Evolutionary conservation across 2,329 filamentous ascomycete genomes (phyloP).

Genomic region (Pseudopithomyces chartarum): DNA sequence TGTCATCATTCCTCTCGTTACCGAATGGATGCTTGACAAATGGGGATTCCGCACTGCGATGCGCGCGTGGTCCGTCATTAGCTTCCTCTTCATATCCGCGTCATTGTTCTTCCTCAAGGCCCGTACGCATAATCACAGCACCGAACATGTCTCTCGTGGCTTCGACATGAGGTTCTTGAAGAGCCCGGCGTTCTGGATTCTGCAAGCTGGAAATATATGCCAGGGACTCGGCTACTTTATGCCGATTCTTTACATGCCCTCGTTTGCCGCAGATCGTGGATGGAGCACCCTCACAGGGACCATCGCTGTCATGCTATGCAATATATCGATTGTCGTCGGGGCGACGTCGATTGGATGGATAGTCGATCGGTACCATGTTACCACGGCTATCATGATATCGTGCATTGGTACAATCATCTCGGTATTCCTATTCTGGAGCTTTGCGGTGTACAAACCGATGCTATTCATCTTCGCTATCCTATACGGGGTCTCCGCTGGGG

Average conservation of each 20-base stretch:
- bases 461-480: conserved; percentile 33
- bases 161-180: conserved; percentile 39
- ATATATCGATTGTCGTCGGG: conserved; percentile 31
- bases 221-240: conserved; percentile 44
- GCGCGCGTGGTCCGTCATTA: conserved; percentile 1
- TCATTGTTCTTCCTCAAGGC: conserved; percentile 1
- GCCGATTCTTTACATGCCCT: conserved; percentile 35
- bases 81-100: not conserved
- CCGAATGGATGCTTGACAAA: not conserved
- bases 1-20: not conserved
- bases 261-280: conserved; percentile 1
- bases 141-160: conserved; percentile 12
- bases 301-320: conserved; percentile 35
- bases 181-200: conserved; percentile 32
- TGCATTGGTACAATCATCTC: conserved; percentile 43
- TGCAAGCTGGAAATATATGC: conserved; percentile 37
- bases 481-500: conserved; percentile 38
- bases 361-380: conserved; percentile 47
- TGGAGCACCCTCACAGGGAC: conserved; percentile 36
- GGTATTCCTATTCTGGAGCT: conserved; percentile 48
- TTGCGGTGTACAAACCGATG: conserved; percentile 26
- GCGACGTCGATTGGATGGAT: conserved; percentile 35
- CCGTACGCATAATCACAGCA: not conserved
- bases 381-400: conserved; percentile 46
- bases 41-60: conserved; percentile 2